Evolutionary conservation across 192 early-diverging fungal species (phyloP), one percentile per base, ranked within the genome.

Genomic region (Backusella macrospora): DNA sequence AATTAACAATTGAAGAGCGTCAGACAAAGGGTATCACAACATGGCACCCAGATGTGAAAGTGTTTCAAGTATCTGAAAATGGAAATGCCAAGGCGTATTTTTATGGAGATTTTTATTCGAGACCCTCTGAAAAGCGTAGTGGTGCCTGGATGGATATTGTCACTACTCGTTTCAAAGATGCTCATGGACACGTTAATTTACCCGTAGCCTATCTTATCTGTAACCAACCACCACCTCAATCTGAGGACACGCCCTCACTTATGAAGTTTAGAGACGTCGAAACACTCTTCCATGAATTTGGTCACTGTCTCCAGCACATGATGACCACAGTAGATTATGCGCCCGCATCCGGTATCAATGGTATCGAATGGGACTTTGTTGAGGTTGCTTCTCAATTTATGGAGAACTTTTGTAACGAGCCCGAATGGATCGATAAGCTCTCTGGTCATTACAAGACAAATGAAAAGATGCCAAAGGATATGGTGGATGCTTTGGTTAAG

Each of bases 251-350:
- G 62, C 84, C 85, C 2, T 84, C 86, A 1, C 38, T 82, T 14
- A 87, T 89, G 86, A 89, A 87, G 73, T 87, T 87, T 64, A 62
- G 83, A 40, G 88, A 89, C 73, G 86, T 89, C 7, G 75, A 82
- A n/a, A 89, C 88, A 6, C 70, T 89, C 14, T 89, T 89, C 72
- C 88, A 89, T 76, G 88, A 89, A 73, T 89, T 89, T 76, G 88
- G 88, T 1, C 88, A 89, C 44, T 85, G 88, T 72, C 62, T 89
- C 34, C 88, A 89, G 42, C 88, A 89, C 63, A 83, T 83, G 86
- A 73, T 87, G 47, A 89, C 88, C 1, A 83, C 81, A 26, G 85
- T 89, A 4, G 85, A 89, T 34, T 85, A 85, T 59, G 80, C 88
- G 1, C 82, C 85, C 65, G 88, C 85, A 0, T 89, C 88, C 2